phyloP scores from a whole-genome alignment of 2,329 filamentous ascomycete genomes.

The Neoscytalidium dimidiatum region DNA sequence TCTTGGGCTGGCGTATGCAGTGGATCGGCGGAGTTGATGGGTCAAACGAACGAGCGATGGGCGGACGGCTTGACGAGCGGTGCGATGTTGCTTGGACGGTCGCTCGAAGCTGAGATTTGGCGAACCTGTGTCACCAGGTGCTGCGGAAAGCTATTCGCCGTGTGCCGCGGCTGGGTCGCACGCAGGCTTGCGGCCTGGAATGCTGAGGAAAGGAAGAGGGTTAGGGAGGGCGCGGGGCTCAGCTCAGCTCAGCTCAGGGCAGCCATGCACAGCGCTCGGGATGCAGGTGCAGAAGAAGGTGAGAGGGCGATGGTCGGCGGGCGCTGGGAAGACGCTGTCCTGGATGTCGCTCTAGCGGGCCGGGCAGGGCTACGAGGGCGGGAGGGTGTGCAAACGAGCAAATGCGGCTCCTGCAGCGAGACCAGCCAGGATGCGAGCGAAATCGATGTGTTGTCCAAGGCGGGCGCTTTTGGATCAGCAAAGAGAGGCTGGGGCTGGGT shows the following conservation, averaged over 20 bases:
- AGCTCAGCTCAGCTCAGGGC: neutral
- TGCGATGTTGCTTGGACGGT: conserved; percentile 5
- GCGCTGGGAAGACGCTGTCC: conserved; percentile 2
- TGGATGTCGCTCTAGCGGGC: neutral
- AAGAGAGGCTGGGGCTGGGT: neutral
- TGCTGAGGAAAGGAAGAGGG: neutral
- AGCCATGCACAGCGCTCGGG: conserved; percentile 12
- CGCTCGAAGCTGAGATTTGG: conserved; percentile 14
- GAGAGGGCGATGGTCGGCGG: conserved; percentile 2
- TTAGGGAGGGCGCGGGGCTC: neutral
- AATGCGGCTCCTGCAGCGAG: conserved; percentile 16
- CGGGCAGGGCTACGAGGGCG: neutral
- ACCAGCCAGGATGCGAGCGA: neutral
- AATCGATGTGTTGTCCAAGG: conserved; percentile 1
- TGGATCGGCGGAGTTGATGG: neutral
- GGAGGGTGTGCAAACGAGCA: conserved; percentile 7
- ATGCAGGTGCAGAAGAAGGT: conserved; percentile 12
- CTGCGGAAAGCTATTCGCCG: conserved; percentile 9
- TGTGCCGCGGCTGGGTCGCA: conserved; percentile 5
- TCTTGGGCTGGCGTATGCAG: neutral
- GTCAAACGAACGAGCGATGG: conserved; percentile 2
- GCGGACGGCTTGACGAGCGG: conserved; percentile 3
- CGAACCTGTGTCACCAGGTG: conserved; percentile 3
- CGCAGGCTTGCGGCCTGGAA: conserved; percentile 3
- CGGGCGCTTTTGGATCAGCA: neutral